Conservation (phyloP, 164 flowering plant species). For the Paratinospora sagittata region DNA sequence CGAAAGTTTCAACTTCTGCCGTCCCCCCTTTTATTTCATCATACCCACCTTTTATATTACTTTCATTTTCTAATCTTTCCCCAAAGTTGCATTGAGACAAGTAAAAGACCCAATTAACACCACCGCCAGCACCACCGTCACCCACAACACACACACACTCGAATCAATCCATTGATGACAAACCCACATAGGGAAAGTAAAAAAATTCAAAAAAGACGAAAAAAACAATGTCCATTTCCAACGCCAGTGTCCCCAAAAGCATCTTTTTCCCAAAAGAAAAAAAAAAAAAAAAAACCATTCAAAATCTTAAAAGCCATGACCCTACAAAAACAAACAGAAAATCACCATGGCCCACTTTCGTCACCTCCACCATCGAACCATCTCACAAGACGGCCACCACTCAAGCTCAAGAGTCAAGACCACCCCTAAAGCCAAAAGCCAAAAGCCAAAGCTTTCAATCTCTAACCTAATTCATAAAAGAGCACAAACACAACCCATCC, state of each 20-base stretch:
- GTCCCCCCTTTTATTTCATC: background rate
- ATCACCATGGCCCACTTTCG: background rate
- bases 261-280: background rate
- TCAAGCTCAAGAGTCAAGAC: background rate
- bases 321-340: too few species aligned
- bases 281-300: too few species aligned
- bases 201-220: too few species aligned
- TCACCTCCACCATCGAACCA: background rate
- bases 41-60: background rate
- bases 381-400: background rate
- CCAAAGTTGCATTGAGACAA: background rate
- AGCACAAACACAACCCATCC: too few species aligned
- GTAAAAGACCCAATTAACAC: background rate
- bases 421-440: background rate
- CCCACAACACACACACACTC: background rate
- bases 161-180: background rate
- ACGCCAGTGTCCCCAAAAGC: background rate
- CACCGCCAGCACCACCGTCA: background rate
- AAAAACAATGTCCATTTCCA: background rate
- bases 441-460: background rate
- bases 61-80: background rate
- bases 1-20: background rate
- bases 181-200: too few species aligned
- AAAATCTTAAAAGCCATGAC: too few species aligned
- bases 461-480: background rate